Evolutionary conservation across 2,329 filamentous ascomycete species (phyloP), one percentile per base, ranked within the genome.

Genomic region (Hymenoscyphus infarciens): DNA sequence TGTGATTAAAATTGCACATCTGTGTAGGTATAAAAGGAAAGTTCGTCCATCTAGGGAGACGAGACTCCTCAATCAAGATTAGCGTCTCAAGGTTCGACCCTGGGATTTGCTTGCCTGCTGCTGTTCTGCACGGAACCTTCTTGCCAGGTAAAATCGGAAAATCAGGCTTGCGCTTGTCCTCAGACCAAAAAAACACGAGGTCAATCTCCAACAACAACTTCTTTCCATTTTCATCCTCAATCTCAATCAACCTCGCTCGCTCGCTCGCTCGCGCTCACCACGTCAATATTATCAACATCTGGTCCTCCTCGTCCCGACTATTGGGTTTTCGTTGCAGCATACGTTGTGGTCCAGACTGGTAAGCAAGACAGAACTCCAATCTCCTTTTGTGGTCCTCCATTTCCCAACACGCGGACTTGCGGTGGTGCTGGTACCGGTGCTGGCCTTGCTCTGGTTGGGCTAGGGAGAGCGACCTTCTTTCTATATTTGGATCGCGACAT

Each of bases 401-500:
- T 15, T 38, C 35, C 35, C 35, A 38, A 16, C 35, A 38, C 13
- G 19, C 45, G 45, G 45, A 22, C 22, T 19, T 52, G 19, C 45
- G 42, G 42, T 52, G 11, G 45, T 29, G 10, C 27, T 27, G 25
- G 25, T 27, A 4, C 25, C 4, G 25, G 25, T 27, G 10, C 27
- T 35, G 22, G 15, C 53, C 25, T 56, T 16, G 15, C 53, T 56
- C 27, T 56, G 27, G 53, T 29, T 56, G 53, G 27, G 53, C 16
- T 33, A 31, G 25, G 33, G 53, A 29, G 25, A 27, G 25, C 15
- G 53, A 31, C 11, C 53, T 15, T 5, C 53, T 11, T 22, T 56
- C 62, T 66, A 66, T 63, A 66, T 66, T 66, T 66, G 64, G 64
- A 63, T 61, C 57, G 53, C 62, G 56, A 64, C 62, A 61, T 66